Evolutionary conservation across 1,139 yeast species (phyloP), one percentile per base, ranked within the genome.

Genomic region (Eremothecium sinecaudum): DNA sequence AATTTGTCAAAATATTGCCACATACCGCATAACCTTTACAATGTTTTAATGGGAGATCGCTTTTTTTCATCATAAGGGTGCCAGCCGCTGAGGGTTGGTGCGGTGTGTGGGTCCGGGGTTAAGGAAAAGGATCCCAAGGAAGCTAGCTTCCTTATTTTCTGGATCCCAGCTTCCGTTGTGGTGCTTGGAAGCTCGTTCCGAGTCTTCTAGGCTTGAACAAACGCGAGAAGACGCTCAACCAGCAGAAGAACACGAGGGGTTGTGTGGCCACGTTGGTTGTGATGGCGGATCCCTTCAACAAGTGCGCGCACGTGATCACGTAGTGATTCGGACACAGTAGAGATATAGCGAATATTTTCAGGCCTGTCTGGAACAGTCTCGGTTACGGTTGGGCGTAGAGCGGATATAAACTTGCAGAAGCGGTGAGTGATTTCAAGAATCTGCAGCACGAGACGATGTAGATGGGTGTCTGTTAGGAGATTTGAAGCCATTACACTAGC

Each of bases 351-450:
- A n/a, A 33, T 28, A 22, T 31, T 12, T n/a, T n/a, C n/a, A n/a
- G n/a, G n/a, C n/a, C n/a, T n/a, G n/a, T n/a, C n/a, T n/a, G n/a
- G n/a, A n/a, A n/a, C n/a, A n/a, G n/a, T n/a, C n/a, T n/a, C 4
- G 12, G 14, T 9, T n/a, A n/a, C n/a, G n/a, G 30, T 4, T 29
- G 46, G 49, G 5, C 41, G 37, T 34, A 51, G 36, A 9, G 52
- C 42, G 2, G 47, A 46, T 19, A 53, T 41, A 33, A 49, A 55
- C 34, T 51, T 52, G 34, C 56, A 50, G 33, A 47, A 55, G 30
- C 52, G 48, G 33, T 48, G 50, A 19, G 52, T 40, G 10, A 50
- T 47, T 32, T 53, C 58, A 24, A 52, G 43, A 8, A 53, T 45
- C 35, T 52, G 56, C 11, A 50, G 32, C 32, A 50, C 55, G 13